Percentiles rank a stretch among this genome's conserved stretches.
These are phyloP conservation scores for Colletotrichum brevisporum DNA, from an alignment of 2,329 filamentous ascomycete species.

Conservation along the genomic window DNA sequence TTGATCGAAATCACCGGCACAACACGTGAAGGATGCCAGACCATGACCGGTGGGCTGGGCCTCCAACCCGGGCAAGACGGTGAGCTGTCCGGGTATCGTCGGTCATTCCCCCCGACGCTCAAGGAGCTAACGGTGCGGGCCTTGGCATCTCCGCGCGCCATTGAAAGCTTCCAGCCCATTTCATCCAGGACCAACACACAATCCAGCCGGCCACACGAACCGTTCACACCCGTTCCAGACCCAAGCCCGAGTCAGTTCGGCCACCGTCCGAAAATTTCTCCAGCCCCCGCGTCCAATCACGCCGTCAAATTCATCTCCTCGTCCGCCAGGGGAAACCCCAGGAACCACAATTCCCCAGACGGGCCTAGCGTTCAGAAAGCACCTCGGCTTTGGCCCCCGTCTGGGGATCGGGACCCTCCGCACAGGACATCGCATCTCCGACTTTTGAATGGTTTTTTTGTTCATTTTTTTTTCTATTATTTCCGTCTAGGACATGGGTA, in stretches of 20 bases:
- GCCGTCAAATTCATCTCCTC: neutral
- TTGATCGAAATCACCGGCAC: too few relatives aligned
- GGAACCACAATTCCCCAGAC: constrained; percentile 35
- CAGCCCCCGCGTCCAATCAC: constrained; percentile 19
- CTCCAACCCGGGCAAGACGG: neutral
- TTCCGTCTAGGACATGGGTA: neutral
- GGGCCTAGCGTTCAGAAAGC: constrained; percentile 24
- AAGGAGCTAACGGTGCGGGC: too few relatives aligned
- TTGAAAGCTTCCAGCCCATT: neutral
- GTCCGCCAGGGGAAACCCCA: constrained; percentile 13
- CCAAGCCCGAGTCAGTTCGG: constrained; percentile 33
- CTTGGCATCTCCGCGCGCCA: neutral
- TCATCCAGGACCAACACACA: neutral
- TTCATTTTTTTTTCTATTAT: neutral
- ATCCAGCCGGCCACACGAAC: constrained; percentile 10
- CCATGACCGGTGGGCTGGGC: neutral
- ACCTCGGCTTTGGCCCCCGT: constrained; percentile 38
- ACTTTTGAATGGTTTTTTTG: neutral
- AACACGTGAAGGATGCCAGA: too few relatives aligned
- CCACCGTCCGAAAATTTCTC: constrained; percentile 37
- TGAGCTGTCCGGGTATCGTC: neutral
- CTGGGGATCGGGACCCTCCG: constrained; percentile 35
- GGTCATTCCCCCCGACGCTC: neutral
- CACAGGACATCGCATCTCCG: constrained; percentile 14
- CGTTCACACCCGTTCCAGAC: constrained; percentile 28